Evolutionary conservation across 2,329 filamentous ascomycete genomes (phyloP).

Genomic region (Pseudopyricularia javanii): DNA sequence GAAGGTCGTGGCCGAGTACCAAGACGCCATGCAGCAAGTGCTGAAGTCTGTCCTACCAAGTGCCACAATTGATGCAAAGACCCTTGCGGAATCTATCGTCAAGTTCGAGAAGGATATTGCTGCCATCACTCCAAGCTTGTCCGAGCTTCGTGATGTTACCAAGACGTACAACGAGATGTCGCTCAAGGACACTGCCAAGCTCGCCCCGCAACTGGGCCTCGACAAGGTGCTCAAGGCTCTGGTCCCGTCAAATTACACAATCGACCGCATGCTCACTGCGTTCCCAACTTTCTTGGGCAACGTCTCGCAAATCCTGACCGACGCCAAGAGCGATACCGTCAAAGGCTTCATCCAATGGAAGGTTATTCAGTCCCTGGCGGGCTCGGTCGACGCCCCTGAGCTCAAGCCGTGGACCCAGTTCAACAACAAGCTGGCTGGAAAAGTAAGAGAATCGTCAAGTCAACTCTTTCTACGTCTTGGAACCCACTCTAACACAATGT

Average conservation of each 20-base stretch:
- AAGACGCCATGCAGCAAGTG: conserved; percentile 26
- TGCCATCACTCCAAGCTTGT: conserved; percentile 32
- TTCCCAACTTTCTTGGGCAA: conserved; percentile 49
- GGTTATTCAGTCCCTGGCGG: conserved; percentile 37
- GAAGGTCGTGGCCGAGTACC: conserved; percentile 38
- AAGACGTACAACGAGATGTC: conserved; percentile 55
- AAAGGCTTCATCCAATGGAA: conserved; percentile 56
- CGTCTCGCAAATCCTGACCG: conserved; percentile 39
- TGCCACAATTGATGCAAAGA: background rate
- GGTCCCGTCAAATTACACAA: conserved; percentile 34
- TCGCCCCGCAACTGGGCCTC: conserved; percentile 45
- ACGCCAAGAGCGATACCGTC: conserved; percentile 40
- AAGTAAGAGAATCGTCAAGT: conserved; percentile 17
- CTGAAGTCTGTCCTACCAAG: conserved; percentile 14
- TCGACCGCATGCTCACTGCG: conserved; percentile 42
- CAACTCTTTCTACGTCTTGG: too few species aligned
- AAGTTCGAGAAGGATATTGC: conserved; percentile 51
- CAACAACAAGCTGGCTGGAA: conserved; percentile 46
- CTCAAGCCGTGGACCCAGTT: conserved; percentile 48
- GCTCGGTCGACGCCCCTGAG: conserved; percentile 44
- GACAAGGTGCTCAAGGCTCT: conserved; percentile 37
- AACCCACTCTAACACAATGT: too few species aligned
- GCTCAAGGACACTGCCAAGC: conserved; percentile 37
- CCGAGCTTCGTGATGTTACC: conserved; percentile 10
- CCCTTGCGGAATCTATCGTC: conserved; percentile 27